phyloP scores from a whole-genome alignment of 192 early-diverging fungal species.

The Entophlyctis luteolus region DNA sequence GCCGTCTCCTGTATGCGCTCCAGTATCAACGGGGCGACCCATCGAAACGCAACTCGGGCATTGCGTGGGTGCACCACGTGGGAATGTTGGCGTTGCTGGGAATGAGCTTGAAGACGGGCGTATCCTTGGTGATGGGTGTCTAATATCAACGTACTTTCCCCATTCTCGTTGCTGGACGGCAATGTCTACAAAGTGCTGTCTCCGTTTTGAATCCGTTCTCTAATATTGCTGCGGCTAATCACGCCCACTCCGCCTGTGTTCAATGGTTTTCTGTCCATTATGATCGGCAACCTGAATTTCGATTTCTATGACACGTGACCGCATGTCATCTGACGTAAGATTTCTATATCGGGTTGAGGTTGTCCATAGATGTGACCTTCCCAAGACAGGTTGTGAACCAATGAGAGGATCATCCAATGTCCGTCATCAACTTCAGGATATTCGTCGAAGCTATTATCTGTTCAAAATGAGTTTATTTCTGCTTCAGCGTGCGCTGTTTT shows the following conservation, averaged over 20 bases:
- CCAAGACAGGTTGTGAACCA: background rate
- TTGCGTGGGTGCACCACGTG: slow-evolving; percentile 1
- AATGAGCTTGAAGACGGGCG: background rate
- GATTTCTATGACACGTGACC: background rate
- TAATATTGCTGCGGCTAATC: too few relatives aligned
- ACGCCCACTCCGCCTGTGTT: too few relatives aligned
- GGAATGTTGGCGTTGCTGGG: slow-evolving; percentile 6
- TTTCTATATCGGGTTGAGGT: background rate
- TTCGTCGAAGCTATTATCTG: background rate
- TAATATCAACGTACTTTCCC: too few relatives aligned
- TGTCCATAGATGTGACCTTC: background rate
- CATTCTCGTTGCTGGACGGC: too few relatives aligned
- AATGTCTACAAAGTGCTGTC: too few relatives aligned
- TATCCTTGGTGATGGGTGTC: too few relatives aligned
- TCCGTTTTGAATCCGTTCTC: too few relatives aligned
- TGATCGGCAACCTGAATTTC: too few relatives aligned
- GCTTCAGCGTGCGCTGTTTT: slow-evolving; percentile 77
- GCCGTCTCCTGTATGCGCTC: slow-evolving; percentile 49
- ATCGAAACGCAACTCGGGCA: slow-evolving; percentile 48
- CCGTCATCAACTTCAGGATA: background rate
- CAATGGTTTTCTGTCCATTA: too few relatives aligned
- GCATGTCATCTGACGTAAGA: background rate
- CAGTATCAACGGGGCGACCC: slow-evolving; percentile 62
- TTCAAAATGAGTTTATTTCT: slow-evolving; percentile 47
- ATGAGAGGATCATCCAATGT: background rate